Conservation (phyloP, 768 basidiomycete species). For the Gelatoporia subvermispora region DNA sequence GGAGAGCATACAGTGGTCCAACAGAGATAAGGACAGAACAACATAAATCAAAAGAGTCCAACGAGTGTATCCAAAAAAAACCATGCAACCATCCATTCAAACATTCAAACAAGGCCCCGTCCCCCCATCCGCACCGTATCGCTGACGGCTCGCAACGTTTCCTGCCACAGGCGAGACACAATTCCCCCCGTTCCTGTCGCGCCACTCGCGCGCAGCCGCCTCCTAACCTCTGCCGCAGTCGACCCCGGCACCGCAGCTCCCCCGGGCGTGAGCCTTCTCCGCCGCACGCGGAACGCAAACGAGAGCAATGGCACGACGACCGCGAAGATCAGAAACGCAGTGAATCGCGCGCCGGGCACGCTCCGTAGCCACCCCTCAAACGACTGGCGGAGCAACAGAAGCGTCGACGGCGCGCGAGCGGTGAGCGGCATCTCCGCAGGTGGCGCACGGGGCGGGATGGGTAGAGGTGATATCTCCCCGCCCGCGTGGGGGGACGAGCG, state of each 20-base stretch:
- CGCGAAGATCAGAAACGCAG: conserved; percentile 39
- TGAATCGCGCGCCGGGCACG: conserved; percentile 43
- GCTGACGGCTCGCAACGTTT: conserved; percentile 44
- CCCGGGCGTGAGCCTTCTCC: conserved; percentile 28
- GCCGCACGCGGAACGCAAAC: conserved; percentile 47
- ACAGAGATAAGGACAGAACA: background rate
- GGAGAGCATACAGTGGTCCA: no score
- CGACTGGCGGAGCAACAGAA: conserved; percentile 18
- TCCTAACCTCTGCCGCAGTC: conserved; percentile 54
- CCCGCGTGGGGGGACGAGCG: conserved; percentile 1
- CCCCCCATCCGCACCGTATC: conserved; percentile 78
- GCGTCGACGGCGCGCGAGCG: conserved; percentile 16
- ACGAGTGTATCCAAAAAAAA: background rate
- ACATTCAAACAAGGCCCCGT: conserved; percentile 55
- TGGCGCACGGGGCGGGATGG: conserved; percentile 11
- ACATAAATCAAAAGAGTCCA: background rate
- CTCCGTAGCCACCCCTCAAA: conserved; percentile 35
- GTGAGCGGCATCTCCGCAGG: conserved; percentile 6
- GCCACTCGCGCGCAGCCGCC: conserved; percentile 37
- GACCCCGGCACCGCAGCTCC: conserved; percentile 15
- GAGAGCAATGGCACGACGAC: conserved; percentile 39
- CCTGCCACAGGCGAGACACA: conserved; percentile 43
- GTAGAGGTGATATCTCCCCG: conserved; percentile 4
- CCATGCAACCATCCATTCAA: background rate
- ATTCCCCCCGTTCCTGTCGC: conserved; percentile 27